These are phyloP conservation scores for Gyrodon lividus DNA, from an alignment of 768 basidiomycete species.

Conservation along the genomic window DNA sequence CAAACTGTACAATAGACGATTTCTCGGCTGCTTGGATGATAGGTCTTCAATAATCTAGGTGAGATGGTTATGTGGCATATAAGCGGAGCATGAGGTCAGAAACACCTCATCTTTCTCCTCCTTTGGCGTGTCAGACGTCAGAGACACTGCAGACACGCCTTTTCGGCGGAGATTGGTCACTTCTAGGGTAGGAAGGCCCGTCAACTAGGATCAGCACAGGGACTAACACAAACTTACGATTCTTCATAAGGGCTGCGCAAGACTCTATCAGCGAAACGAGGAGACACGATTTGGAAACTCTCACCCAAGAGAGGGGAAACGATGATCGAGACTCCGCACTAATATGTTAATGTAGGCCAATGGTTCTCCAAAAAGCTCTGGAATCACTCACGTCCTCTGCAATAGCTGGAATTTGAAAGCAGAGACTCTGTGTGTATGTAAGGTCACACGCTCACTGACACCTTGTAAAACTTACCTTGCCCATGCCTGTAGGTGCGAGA, in stretches of 20 bases:
- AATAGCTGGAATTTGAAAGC: slow-evolving; percentile 82
- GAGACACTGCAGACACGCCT: slow-evolving; percentile 55
- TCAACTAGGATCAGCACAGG: slow-evolving; percentile 1
- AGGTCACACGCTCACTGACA: background rate
- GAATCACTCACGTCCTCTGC: slow-evolving; percentile 48
- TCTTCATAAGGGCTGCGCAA: slow-evolving; percentile 71
- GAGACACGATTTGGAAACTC: slow-evolving; percentile 10
- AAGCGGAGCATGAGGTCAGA: background rate
- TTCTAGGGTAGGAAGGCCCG: slow-evolving; percentile 41
- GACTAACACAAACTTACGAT: slow-evolving; percentile 49
- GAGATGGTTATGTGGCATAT: background rate
- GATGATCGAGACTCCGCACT: slow-evolving; percentile 73
- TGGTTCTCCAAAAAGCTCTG: background rate
- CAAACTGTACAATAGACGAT: slow-evolving; percentile 72
- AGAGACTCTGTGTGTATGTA: slow-evolving; percentile 56
- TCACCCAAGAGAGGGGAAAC: slow-evolving; percentile 75
- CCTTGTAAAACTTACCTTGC: slow-evolving; percentile 53
- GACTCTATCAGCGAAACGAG: background rate
- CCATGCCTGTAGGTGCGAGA: slow-evolving; percentile 86
- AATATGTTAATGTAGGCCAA: background rate
- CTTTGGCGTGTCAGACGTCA: slow-evolving; percentile 63
- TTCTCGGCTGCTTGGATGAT: slow-evolving; percentile 52
- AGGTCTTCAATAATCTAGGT: slow-evolving; percentile 62
- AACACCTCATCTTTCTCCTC: slow-evolving; percentile 55
- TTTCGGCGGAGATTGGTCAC: slow-evolving; percentile 56